Percentiles rank a stretch among this genome's conserved stretches.
phyloP scores from a whole-genome alignment of 2,329 filamentous ascomycete species.

The Colletotrichum tamarilloi region DNA sequence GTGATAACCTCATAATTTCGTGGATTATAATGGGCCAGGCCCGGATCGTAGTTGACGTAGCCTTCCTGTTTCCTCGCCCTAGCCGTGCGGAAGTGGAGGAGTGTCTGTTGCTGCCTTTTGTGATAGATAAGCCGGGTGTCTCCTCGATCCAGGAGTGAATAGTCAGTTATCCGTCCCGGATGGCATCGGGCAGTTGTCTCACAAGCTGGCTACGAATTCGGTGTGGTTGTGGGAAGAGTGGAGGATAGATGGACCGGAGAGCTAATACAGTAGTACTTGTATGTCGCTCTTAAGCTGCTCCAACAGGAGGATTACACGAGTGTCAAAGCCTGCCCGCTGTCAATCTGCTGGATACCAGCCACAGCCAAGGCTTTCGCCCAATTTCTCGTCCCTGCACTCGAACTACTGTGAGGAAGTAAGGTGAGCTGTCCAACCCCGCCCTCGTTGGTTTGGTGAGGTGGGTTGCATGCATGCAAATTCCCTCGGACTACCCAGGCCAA shows the following conservation, averaged over 20 bases:
- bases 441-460: slow-evolving; percentile 7
- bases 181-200: not conserved
- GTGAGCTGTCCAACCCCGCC: slow-evolving; percentile 14
- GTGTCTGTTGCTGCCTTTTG: not conserved
- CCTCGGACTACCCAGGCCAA: not conserved
- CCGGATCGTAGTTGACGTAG: not conserved
- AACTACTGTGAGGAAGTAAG: not conserved
- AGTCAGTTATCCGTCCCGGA: not conserved
- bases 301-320: not conserved
- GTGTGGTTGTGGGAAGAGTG: not conserved
- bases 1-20: slow-evolving; percentile 12
- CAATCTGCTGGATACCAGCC: not conserved
- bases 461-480: slow-evolving; percentile 18
- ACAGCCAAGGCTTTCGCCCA: not conserved
- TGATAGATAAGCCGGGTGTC: not conserved
- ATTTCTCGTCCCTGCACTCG: slow-evolving; percentile 12
- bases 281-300: not conserved
- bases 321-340: not conserved
- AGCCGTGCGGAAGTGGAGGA: not conserved
- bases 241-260: not conserved
- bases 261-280: not conserved
- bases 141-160: not conserved
- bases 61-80: not conserved
- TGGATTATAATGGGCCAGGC: not conserved
- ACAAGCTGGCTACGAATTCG: not conserved